Base-by-base conservation (phyloP, 164 flowering plant species). In the Tetracentron sinense region DNA sequence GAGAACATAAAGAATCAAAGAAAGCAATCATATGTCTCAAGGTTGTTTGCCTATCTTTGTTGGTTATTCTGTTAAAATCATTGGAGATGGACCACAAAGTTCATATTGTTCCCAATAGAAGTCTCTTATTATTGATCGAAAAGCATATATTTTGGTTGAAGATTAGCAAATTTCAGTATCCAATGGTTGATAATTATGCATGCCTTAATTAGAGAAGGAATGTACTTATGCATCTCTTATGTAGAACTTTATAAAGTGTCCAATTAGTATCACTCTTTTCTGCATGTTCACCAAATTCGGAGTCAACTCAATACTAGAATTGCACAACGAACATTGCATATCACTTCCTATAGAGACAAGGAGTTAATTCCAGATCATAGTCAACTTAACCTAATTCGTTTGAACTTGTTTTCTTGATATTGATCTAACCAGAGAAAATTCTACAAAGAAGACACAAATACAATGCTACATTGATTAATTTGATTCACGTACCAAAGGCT, bases 401-500 rank as follows among this genome's bases (percentile, higher is more conserved):
- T 38, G 44, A 38, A 33, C 8, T n/a, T n/a, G n/a, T n/a, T n/a
- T n/a, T n/a, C n/a, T n/a, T 38, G 44, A 8, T 10, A 38, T 38
- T 16, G 8, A 38, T 3, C 5, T 38, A 8, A 8, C 44, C 11
- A 38, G 44, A 10, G 44, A 10, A 38, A 38, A 38, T 8, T 38
- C 44, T 38, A 38, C 8, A 62, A 46, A 31, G 17, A 15, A 17
- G 15, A 20, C 29, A 54, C 19, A 27, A 33, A 64, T 49, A 20
- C 33, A 22, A 27, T 29, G 35, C 17, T 26, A 44, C 5, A 48
- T 23, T 28, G 38, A 31, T 21, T 50, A 15, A 60, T 19, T 66
- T 29, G 20, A 61, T 49, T 25, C 35, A 38, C 86, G 10, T 84
- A 89, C 98, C 95, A 69, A 89, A 83, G 30, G 96, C 83, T 72